Evolutionary conservation across 768 basidiomycete genomes (phyloP).

Genomic region (Chlorophyllum brunneum): DNA sequence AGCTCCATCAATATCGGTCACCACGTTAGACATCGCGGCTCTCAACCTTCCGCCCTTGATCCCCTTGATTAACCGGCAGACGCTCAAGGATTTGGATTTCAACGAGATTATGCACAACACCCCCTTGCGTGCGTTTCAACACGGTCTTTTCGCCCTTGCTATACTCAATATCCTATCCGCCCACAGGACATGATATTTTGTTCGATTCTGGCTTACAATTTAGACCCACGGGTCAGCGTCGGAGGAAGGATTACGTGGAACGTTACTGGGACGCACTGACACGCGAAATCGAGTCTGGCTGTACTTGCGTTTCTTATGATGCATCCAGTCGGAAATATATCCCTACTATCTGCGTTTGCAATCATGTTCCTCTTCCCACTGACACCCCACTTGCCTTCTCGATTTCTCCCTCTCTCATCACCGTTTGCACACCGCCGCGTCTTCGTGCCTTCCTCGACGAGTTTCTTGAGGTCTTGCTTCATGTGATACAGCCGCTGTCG

Average conservation of each 20-base stretch:
- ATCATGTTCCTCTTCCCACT: neutral
- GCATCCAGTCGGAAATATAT: constrained; percentile 45
- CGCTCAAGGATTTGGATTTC: constrained; percentile 82
- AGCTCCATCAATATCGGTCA: constrained; percentile 23
- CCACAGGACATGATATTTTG: constrained; percentile 79
- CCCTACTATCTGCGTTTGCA: constrained; percentile 52
- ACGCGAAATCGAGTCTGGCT: constrained; percentile 74
- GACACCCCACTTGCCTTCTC: constrained; percentile 4
- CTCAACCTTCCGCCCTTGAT: constrained; percentile 63
- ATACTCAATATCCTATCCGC: constrained; percentile 15
- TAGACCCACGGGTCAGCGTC: constrained; percentile 68
- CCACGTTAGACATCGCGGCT: constrained; percentile 41
- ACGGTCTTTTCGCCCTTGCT: constrained; percentile 11
- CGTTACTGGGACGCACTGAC: constrained; percentile 83
- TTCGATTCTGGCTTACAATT: constrained; percentile 86
- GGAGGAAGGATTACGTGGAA: constrained; percentile 69
- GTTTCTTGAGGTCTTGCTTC: constrained; percentile 76
- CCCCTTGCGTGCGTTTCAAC: constrained; percentile 71
- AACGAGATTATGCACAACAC: constrained; percentile 84
- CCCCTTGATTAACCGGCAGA: constrained; percentile 80
- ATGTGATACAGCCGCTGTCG: constrained; percentile 81
- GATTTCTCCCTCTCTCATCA: constrained; percentile 42
- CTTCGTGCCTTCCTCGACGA: constrained; percentile 67
- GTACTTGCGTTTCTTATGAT: constrained; percentile 81
- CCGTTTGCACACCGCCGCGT: constrained; percentile 68